Percentiles rank a stretch among this genome's conserved stretches.
phyloP scores from a whole-genome alignment of 2,329 filamentous ascomycete species.

The Nemania sp. region DNA sequence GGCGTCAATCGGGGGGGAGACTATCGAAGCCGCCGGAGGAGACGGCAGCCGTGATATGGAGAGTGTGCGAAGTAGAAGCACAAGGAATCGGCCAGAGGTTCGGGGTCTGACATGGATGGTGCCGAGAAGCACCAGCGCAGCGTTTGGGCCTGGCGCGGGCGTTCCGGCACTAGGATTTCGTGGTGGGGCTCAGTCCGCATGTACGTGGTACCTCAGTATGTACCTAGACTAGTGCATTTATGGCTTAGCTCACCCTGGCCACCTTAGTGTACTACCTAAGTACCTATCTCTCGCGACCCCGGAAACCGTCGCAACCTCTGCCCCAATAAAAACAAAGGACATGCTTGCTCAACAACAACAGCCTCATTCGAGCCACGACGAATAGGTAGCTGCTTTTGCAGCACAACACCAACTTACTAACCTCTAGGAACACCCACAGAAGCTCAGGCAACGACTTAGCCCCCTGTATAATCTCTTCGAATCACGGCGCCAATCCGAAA shows the following conservation, averaged over 20 bases:
- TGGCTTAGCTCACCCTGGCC: no score
- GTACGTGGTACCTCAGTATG: no score
- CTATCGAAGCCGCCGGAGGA: neutral
- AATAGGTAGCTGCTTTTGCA: constrained; percentile 28
- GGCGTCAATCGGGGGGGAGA: neutral
- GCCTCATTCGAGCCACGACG: neutral
- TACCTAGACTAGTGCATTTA: no score
- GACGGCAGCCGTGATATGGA: no score
- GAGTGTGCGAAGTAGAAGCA: constrained; percentile 7
- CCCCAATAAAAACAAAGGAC: constrained; percentile 22
- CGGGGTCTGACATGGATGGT: constrained; percentile 20
- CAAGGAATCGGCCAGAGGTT: constrained; percentile 10
- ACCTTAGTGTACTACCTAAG: no score
- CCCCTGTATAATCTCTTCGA: constrained; percentile 11
- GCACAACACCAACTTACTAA: constrained; percentile 26
- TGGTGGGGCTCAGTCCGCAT: no score
- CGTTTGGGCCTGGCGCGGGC: no score
- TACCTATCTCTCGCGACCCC: constrained; percentile 21
- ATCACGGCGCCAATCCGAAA: neutral
- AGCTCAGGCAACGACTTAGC: neutral
- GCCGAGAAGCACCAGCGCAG: no score
- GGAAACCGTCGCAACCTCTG: constrained; percentile 12
- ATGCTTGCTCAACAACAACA: constrained; percentile 1
- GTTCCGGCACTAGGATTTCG: no score
- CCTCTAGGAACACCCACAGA: constrained; percentile 27